These are phyloP conservation scores for Aspergillus bridgeri DNA, from an alignment of 495 filamentous ascomycete species.

Conservation along the genomic window DNA sequence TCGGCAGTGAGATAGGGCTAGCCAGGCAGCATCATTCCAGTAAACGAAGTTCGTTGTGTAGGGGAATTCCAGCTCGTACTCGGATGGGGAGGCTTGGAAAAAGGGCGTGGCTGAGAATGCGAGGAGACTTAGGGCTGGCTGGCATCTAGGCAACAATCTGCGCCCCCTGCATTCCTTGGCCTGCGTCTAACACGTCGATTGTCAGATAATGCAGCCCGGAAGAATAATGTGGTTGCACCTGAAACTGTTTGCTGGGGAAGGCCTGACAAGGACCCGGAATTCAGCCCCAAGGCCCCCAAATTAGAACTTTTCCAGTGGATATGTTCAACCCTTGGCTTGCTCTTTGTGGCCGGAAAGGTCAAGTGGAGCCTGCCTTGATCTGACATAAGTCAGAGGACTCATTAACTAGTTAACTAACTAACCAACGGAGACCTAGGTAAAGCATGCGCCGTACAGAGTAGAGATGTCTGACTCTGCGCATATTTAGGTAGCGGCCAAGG, in stretches of 20 bases:
- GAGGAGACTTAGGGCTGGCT: neutral
- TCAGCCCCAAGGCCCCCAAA: neutral
- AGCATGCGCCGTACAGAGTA: too few species aligned
- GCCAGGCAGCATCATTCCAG: constrained; percentile 2
- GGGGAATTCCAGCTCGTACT: neutral
- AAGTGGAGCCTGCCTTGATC: too few species aligned
- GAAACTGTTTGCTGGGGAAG: neutral
- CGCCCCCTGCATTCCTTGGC: neutral
- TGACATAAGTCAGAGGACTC: too few species aligned
- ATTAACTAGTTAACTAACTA: too few species aligned
- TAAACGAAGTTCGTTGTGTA: neutral
- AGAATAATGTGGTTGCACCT: neutral
- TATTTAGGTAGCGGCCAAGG: too few species aligned
- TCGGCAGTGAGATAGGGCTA: constrained; percentile 4
- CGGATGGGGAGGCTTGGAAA: neutral
- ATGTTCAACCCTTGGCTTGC: neutral
- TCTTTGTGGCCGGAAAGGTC: too few species aligned
- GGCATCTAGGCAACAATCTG: neutral
- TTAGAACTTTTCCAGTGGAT: neutral
- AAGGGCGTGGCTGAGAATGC: neutral
- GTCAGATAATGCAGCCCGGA: too few species aligned
- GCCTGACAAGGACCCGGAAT: neutral
- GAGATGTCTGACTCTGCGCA: too few species aligned
- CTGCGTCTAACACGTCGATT: neutral
- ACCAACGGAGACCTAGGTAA: too few species aligned